phyloP scores from a whole-genome alignment of 441 rosid genomes.

The Breynia disticha region DNA sequence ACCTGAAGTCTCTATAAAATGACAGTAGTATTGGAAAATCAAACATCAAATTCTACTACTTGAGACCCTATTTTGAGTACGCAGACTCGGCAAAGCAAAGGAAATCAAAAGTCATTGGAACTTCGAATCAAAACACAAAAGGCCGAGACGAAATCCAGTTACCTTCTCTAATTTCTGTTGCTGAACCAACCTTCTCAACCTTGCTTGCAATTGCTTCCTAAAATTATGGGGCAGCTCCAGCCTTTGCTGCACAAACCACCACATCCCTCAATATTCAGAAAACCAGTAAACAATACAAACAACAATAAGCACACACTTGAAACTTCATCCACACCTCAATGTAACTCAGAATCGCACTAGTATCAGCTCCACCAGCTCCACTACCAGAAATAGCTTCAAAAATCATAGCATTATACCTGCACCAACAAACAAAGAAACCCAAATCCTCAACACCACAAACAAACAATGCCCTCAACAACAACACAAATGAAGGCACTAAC shows the following conservation, averaged over 20 bases:
- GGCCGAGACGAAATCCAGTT: constrained; percentile 5
- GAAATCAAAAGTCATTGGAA: not conserved
- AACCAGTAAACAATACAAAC: not conserved
- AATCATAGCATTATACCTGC: constrained; percentile 47
- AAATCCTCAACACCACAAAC: not conserved
- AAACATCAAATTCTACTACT: not conserved
- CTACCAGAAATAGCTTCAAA: constrained; percentile 48
- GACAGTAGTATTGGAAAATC: not conserved
- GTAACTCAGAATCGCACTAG: constrained; percentile 36
- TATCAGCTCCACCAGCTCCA: constrained; percentile 40
- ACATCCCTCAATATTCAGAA: not conserved
- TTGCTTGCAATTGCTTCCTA: constrained; percentile 43
- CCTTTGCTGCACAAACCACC: constrained; percentile 32
- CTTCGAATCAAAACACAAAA: not conserved
- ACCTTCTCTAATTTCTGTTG: constrained; percentile 64
- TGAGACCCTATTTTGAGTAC: not conserved
- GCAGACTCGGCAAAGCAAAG: not conserved
- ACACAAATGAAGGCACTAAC: constrained; percentile 20
- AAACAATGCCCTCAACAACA: not conserved
- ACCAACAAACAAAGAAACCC: not conserved
- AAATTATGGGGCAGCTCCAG: constrained; percentile 45
- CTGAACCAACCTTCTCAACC: constrained; percentile 48
- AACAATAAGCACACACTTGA: constrained; percentile 3
- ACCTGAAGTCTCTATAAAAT: not conserved
- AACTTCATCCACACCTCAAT: constrained; percentile 37